phyloP scores from a whole-genome alignment of 176 grass and related monocot genomes.

The Areca catechu region DNA sequence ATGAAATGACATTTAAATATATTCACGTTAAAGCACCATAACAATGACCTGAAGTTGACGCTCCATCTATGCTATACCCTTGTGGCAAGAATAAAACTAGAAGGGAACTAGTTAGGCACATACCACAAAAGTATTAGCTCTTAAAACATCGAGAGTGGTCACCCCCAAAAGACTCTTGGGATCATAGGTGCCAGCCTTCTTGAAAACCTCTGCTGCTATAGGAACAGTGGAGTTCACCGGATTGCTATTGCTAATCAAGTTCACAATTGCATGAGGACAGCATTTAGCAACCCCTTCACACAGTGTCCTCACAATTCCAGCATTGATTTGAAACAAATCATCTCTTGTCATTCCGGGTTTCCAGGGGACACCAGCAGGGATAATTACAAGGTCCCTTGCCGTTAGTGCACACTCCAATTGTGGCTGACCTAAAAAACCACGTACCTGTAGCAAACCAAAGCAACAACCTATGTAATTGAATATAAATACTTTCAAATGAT shows the following conservation, averaged over 20 bases:
- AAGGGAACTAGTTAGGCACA: too few species aligned
- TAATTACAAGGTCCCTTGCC: conserved; percentile 25
- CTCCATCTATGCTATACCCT: too few species aligned
- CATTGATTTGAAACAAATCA: conserved; percentile 82
- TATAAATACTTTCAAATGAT: too few species aligned
- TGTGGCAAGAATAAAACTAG: too few species aligned
- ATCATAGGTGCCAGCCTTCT: conserved; percentile 4
- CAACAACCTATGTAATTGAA: too few species aligned
- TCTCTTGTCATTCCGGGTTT: conserved; percentile 77
- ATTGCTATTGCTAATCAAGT: conserved; percentile 20
- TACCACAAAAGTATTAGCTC: conserved; percentile 14
- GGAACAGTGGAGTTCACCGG: conserved; percentile 14
- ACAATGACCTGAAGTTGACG: too few species aligned
- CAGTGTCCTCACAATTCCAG: conserved; percentile 44
- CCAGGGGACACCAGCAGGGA: conserved; percentile 59
- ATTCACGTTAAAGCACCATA: too few species aligned
- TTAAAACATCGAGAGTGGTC: conserved; percentile 12
- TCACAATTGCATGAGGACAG: conserved; percentile 37
- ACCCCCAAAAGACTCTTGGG: conserved; percentile 14
- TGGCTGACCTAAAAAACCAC: too few species aligned
- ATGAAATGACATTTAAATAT: too few species aligned
- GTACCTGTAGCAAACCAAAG: too few species aligned
- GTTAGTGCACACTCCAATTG: too few species aligned
- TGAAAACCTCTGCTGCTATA: conserved; percentile 2
- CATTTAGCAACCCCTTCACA: conserved; percentile 40